These are phyloP conservation scores for Corchorus capsularis DNA, from an alignment of 345 rosid species.

Conservation along the genomic window DNA sequence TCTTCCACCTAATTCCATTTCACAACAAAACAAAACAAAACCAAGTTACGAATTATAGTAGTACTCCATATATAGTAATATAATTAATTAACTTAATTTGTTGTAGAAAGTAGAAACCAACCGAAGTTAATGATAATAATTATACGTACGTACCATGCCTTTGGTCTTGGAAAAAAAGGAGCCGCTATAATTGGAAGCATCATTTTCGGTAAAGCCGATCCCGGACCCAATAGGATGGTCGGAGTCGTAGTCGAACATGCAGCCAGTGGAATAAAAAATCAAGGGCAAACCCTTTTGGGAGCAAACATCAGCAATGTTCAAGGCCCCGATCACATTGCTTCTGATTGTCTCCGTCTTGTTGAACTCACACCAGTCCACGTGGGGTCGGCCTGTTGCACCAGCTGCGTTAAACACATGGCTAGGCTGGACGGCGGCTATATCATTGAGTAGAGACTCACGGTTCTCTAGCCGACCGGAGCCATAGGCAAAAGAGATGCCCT, in stretches of 20 bases:
- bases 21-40: background rate
- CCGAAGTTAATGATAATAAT: too few relatives aligned
- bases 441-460: background rate
- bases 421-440: background rate
- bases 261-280: background rate
- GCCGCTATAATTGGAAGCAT: background rate
- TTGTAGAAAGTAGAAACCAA: too few relatives aligned
- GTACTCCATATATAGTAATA: too few relatives aligned
- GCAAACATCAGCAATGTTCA: background rate
- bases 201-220: background rate
- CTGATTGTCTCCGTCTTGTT: constrained; percentile 4
- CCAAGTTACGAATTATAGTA: too few relatives aligned
- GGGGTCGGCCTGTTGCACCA: background rate
- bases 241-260: background rate
- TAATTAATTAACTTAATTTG: too few relatives aligned
- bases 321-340: background rate
- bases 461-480: constrained; percentile 3
- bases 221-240: background rate
- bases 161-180: constrained; percentile 2
- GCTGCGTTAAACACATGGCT: constrained; percentile 3
- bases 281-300: background rate
- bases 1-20: constrained; percentile 5
- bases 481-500: background rate
- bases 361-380: background rate
- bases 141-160: background rate